These are phyloP conservation scores for Handroanthus guayacan DNA, from an alignment of 257 asterid genomes.

Conservation along the genomic window DNA sequence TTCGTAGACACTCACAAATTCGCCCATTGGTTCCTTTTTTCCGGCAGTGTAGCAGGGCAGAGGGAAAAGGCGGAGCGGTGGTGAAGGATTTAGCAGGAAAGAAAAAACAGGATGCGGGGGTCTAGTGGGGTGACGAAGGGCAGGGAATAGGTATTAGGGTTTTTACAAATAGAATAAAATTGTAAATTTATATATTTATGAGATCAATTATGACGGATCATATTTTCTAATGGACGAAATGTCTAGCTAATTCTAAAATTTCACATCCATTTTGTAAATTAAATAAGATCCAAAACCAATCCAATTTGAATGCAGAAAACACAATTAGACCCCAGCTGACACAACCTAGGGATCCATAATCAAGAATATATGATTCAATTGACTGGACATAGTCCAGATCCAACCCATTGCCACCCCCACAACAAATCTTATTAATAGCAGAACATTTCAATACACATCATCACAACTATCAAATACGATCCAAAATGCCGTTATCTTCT, in stretches of 20 bases:
- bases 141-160: not conserved
- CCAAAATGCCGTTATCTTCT: constrained; percentile 14
- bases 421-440: constrained; percentile 9
- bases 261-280: not conserved
- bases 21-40: not conserved
- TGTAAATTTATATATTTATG: not conserved
- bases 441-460: not conserved
- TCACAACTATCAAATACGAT: not conserved
- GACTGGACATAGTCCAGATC: not conserved
- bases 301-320: not conserved
- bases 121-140: not conserved
- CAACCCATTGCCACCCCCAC: not conserved
- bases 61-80: not conserved
- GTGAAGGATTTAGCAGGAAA: too few relatives aligned
- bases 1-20: not conserved
- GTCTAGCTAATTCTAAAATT: not conserved
- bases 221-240: constrained; percentile 1
- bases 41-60: not conserved
- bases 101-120: not conserved
- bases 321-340: not conserved
- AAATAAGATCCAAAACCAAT: not conserved
- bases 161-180: not conserved
- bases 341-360: not conserved
- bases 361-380: not conserved
- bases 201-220: not conserved